Base-by-base conservation (phyloP, 202 grass and related monocot genomes). In the Dendrocalamus latiflorus region DNA sequence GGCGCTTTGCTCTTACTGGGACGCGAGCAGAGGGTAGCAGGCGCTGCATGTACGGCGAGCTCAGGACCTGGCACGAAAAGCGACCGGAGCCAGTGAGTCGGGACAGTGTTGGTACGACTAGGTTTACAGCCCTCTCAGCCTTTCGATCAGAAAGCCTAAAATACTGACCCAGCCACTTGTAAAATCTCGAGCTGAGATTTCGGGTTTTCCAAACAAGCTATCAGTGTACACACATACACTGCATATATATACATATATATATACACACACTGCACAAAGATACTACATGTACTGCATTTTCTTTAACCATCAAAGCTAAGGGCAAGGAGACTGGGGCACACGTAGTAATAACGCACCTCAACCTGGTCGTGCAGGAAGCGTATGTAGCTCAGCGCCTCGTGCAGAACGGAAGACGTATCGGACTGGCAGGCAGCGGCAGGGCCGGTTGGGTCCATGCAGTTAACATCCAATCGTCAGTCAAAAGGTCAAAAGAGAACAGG, bases 301-400 rank as follows among this genome's bases (percentile, higher is more conserved):
- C 28, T 45, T n/a, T 28, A 48, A 54, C 11, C 25, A 37, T 15
- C 4, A 16, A n/a, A n/a, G n/a, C n/a, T n/a, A 51, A n/a, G 2
- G 33, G 4, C 54, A 39, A 20, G 36, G 62, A 70, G 2, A 36
- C 21, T 2, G 14, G 51, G 13, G 26, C n/a, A 67, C 9, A 30
- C 38, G 47, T 4, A 72, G 14, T 58, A 71, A 65, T 36, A 10
- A 42, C 75, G 50, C 50, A 96, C 96, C 96, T 96, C 89, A 70
- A 99, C 93, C 49, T 96, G 93, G 78, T 91, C 96, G 76, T 99
- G 30, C n/a, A n/a, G n/a, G n/a, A n/a, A n/a, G n/a, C n/a, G n/a
- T n/a, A n/a, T n/a, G n/a, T n/a, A n/a, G n/a, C 91, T 93, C 33
- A 95, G 83, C 85, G 96, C 93, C 91, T 99, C 93, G 83, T 92